Base-by-base conservation (phyloP, 2,329 filamentous ascomycete species). In the Chalaropsis thielavioides region DNA sequence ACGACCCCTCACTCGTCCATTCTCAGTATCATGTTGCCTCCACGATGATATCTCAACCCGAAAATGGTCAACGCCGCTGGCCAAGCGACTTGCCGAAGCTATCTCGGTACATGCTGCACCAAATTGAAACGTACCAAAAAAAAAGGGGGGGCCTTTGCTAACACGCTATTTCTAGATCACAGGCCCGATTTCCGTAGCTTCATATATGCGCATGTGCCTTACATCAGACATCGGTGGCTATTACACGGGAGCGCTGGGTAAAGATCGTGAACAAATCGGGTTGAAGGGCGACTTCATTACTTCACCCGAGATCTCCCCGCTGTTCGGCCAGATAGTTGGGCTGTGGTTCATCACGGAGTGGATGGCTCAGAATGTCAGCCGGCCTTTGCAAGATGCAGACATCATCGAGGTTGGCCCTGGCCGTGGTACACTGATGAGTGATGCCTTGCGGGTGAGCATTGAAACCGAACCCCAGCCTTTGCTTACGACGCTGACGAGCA, bases 181-280 rank as follows among this genome's bases (percentile, higher is more conserved):
- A 11, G 94, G 94, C 0, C 92, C 94, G 3, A 85, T 97, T 35
- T 90, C 94, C 0, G 83, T 99, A 67, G 92, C 94, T 4, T 87
- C 90, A 63, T 99, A 92, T 75, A 99, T 99, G 94, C 92, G 94
- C 73, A 95, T 97, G 86, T 96, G 92, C 74, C 83, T 99, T 68
- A 99, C 94, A 0, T 89, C 89, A 11, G 89, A 94, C 68, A 77
- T 90, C 46, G 91, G 90, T 66, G 94, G 94, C 64, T 99, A 99
- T 77, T 99, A 99, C 76, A 97, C 91, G 0, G 83, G 87, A 4
- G 83, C 85, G 27, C 81, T 86, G 54, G 80, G 81, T 64, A 76
- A 83, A 67, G 85, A 82, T 22, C 83, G 86, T 59, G 92, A 96
- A 72, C 92, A 92, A 68, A 99, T 99, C 71, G 94, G 94, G n/a